Base-by-base conservation (phyloP, 108 stramenopile species). In the Schizochytrium sp. region DNA sequence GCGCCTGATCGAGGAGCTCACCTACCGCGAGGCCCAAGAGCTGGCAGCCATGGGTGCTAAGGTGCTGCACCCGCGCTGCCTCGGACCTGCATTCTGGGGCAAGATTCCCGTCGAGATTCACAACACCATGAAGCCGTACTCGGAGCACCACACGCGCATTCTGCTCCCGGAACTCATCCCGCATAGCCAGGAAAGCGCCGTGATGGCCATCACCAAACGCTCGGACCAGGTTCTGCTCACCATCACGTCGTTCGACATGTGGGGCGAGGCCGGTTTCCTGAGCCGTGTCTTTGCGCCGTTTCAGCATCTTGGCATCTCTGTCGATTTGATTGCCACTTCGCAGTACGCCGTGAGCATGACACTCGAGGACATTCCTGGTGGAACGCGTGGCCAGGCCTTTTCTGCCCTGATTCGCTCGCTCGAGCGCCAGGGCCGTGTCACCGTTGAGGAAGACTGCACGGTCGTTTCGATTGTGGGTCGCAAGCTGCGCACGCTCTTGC, bases 31-130 rank as follows among this genome's bases (percentile, higher is more conserved):
- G 90, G 99, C 99, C 8, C 92, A 95, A n/a, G 99, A 99, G 89
- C 92, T 99, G 76, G 98, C 98, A 5, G 98, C 98, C 93, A 98
- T 99, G 91, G 99, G 99, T 5, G 99, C 99, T 47, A 96, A 98
- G 92, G 97, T 99, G 16, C 88, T 98, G 5, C 97, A 98, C 90
- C 96, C 97, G 43, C 60, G 88, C 2, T 88, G 88, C 12, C 88
- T 88, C 41, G 60, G 29, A 5, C 88, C 88, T 21, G 88, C 88
- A 8, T 44, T 5, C 44, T 29, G 18, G 60, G 88, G 59, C 44
- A 12, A 45, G 21, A 60, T 88, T 12, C 88, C 88, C 4, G 88
- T 88, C 44, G 88, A 88, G 51, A 88, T 88, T 45, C 88, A 14
- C 48, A 88, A 88, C 88, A 88, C 88, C 59, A 43, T 69, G 88